A percentile compares a stretch with the other conserved stretches of the same genome.
Evolutionary conservation across 2,329 filamentous ascomycete species (phyloP).

Genomic region (Scytalidium lignicola): DNA sequence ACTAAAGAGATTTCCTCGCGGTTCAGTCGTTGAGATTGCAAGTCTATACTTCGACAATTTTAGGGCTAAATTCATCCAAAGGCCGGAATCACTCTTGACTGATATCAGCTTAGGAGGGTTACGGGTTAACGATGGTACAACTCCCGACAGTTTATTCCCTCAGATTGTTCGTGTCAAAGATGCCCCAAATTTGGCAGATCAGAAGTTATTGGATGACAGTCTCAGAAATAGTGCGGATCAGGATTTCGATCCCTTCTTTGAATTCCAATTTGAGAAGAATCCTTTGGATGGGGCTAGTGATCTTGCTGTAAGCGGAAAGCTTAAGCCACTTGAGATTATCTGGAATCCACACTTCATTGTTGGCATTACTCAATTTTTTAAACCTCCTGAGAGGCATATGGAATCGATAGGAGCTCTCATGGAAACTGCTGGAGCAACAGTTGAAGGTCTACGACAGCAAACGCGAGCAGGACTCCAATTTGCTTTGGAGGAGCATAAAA

Average conservation of each 20-base stretch:
- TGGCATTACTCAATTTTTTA: slow-evolving; percentile 90
- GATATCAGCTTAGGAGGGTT: slow-evolving; percentile 89
- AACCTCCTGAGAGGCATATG: slow-evolving; percentile 94
- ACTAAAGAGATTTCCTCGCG: slow-evolving; percentile 76
- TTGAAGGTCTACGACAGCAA: slow-evolving; percentile 91
- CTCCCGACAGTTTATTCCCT: slow-evolving; percentile 81
- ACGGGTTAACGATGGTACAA: slow-evolving; percentile 93
- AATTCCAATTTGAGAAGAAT: slow-evolving; percentile 89
- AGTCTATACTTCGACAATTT: slow-evolving; percentile 94
- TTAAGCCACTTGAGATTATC: slow-evolving; percentile 94
- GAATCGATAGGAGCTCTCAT: slow-evolving; percentile 94
- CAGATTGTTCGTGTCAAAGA: slow-evolving; percentile 97
- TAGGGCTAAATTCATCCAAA: slow-evolving; percentile 80
- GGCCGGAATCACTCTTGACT: slow-evolving; percentile 84
- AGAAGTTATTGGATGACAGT: slow-evolving; percentile 28
- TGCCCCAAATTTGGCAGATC: slow-evolving; percentile 50
- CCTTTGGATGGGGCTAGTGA: slow-evolving; percentile 91
- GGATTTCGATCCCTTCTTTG: slow-evolving; percentile 76
- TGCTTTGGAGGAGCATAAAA: slow-evolving; percentile 95
- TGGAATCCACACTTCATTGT: slow-evolving; percentile 95
- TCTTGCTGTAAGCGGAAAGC: slow-evolving; percentile 79
- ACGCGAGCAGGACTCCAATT: slow-evolving; percentile 95
- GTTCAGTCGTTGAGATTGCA: slow-evolving; percentile 73
- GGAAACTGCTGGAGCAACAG: slow-evolving; percentile 91
- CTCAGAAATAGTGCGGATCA: slow-evolving; percentile 33